These are phyloP conservation scores for Silene vulgaris DNA, from an alignment of 179 eudicot genomes.

Conservation along the genomic window DNA sequence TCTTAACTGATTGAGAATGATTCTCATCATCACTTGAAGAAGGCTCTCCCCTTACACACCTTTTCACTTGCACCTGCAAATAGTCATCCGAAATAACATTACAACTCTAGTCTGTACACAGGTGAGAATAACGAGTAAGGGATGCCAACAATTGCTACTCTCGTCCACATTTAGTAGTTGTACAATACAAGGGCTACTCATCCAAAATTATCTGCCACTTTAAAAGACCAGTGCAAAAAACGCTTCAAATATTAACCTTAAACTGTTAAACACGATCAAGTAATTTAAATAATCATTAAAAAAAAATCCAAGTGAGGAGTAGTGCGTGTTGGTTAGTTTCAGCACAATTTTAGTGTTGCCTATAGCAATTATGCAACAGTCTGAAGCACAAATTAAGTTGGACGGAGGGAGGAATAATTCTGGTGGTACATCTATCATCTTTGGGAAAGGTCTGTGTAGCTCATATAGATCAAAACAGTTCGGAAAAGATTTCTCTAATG, in stretches of 20 bases:
- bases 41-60: slow-evolving; percentile 61
- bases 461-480: no score
- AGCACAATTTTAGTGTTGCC: no score
- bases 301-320: no score
- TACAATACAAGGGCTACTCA: neutral
- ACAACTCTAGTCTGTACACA: neutral
- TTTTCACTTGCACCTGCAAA: slow-evolving; percentile 75
- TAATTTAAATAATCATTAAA: no score
- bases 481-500: no score
- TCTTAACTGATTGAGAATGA: slow-evolving; percentile 44
- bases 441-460: no score
- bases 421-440: no score
- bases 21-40: slow-evolving; percentile 57
- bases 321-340: no score
- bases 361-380: no score
- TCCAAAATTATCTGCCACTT: slow-evolving; percentile 1
- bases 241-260: neutral
- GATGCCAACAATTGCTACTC: neutral
- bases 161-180: neutral
- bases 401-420: neutral
- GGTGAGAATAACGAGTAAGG: neutral
- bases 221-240: neutral
- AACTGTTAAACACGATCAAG: no score
- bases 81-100: slow-evolving; percentile 9
- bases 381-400: neutral